These are phyloP conservation scores for Mortierella sp. DNA, from an alignment of 371 early-diverging fungal species.

Conservation along the genomic window DNA sequence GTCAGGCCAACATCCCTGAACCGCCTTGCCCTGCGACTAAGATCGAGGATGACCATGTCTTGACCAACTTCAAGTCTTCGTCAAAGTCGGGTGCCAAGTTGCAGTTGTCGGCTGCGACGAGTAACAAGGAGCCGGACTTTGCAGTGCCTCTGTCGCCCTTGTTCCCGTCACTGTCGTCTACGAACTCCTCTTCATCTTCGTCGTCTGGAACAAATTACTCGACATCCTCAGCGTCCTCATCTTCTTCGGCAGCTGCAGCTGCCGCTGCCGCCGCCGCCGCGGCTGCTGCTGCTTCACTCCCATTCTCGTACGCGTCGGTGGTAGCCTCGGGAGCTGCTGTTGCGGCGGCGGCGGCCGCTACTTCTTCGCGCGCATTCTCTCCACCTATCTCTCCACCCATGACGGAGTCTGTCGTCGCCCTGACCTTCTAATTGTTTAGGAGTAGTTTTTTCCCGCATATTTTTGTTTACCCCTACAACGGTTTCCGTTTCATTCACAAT, in stretches of 20 bases:
- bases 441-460: neutral
- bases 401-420: constrained; percentile 7
- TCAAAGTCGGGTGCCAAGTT: constrained; percentile 5
- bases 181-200: constrained; percentile 9
- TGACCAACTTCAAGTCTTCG: neutral
- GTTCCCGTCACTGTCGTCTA: constrained; percentile 19
- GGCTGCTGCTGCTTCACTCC: constrained; percentile 12
- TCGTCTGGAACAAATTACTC: neutral
- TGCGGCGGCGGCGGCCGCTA: constrained; percentile 32
- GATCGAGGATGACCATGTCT: neutral
- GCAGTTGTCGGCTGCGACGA: neutral
- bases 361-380: constrained; percentile 28
- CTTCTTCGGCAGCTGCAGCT: neutral
- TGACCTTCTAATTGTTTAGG: constrained; percentile 18
- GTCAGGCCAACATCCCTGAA: constrained; percentile 45
- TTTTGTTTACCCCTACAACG: neutral
- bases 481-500: neutral
- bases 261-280: neutral
- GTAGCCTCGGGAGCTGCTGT: constrained; percentile 44
- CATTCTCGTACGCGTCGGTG: constrained; percentile 48
- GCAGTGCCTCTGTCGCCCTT: constrained; percentile 7
- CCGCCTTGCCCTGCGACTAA: constrained; percentile 16
- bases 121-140: constrained; percentile 11
- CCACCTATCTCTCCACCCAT: constrained; percentile 29
- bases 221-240: constrained; percentile 1